phyloP scores from a whole-genome alignment of 129 eudicot genomes.

The Escallonia rubra region DNA sequence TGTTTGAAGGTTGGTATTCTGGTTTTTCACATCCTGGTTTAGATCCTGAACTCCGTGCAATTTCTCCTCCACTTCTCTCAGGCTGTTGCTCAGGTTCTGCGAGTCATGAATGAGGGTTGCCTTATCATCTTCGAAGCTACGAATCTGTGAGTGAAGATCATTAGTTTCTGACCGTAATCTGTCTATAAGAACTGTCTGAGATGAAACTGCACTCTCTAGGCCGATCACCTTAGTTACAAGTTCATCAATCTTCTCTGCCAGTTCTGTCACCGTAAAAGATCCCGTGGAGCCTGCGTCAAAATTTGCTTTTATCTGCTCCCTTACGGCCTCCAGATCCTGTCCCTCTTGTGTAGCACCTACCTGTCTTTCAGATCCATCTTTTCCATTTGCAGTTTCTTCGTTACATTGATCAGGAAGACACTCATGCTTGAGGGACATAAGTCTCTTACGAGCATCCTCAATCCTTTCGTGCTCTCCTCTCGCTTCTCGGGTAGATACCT shows the following conservation, averaged over 20 bases:
- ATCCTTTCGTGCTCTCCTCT: conserved; percentile 40
- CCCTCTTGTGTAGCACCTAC: conserved; percentile 12
- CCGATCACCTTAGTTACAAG: conserved; percentile 61
- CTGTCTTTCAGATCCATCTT: conserved; percentile 4
- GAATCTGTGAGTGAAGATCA: conserved; percentile 60
- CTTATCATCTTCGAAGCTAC: conserved; percentile 63
- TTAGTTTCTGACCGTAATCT: conserved; percentile 47
- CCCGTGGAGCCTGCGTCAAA: conserved; percentile 20
- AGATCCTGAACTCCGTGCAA: conserved; percentile 45
- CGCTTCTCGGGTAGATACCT: conserved; percentile 35
- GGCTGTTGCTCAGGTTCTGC: conserved; percentile 29
- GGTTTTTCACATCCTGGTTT: conserved; percentile 37
- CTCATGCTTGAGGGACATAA: conserved; percentile 45
- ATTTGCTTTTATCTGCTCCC: conserved; percentile 17
- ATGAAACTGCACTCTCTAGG: conserved; percentile 57
- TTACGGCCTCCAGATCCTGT: conserved; percentile 12
- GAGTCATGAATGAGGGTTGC: conserved; percentile 38
- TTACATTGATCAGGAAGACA: conserved; percentile 18
- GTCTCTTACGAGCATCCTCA: conserved; percentile 39
- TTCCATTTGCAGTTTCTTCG: conserved; percentile 4
- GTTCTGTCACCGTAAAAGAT: conserved; percentile 50
- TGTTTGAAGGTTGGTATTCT: conserved; percentile 38
- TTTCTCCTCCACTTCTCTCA: conserved; percentile 60
- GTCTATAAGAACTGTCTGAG: conserved; percentile 64
- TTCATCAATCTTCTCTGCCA: conserved; percentile 76